A percentile compares a stretch with the other conserved stretches of the same genome.
Conservation (phyloP, 1,284 basidiomycete species). For the Ganoderma sp. region DNA sequence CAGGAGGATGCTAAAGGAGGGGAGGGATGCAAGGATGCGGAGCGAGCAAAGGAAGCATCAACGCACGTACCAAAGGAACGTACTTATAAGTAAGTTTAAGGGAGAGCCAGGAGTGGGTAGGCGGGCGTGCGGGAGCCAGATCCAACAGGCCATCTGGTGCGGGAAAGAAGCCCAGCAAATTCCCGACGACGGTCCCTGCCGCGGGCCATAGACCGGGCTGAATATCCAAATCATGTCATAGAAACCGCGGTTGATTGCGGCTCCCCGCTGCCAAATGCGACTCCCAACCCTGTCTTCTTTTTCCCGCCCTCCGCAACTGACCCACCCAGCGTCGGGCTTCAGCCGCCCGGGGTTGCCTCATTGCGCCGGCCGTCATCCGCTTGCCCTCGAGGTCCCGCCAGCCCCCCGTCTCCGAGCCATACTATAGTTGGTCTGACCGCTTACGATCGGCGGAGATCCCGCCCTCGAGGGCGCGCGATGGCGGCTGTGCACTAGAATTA, state of each 20-base stretch:
- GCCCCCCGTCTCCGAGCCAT: not conserved
- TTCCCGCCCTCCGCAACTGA: not conserved
- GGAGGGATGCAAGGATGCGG: conserved; percentile 14
- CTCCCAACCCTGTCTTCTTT: not conserved
- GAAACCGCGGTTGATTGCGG: conserved; percentile 18
- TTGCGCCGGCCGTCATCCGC: not conserved
- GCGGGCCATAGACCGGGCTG: conserved; percentile 4
- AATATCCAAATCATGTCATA: conserved; percentile 19
- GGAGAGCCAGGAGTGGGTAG: not conserved
- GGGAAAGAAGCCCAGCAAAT: conserved; percentile 7
- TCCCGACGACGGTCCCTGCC: not conserved
- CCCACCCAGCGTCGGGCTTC: not conserved
- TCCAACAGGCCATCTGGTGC: conserved; percentile 7
- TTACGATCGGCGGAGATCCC: conserved; percentile 23
- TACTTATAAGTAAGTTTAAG: conserved; percentile 22
- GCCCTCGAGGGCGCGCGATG: not conserved
- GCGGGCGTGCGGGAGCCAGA: conserved; percentile 1
- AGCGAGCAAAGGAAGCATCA: conserved; percentile 15
- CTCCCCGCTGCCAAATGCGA: conserved; percentile 12
- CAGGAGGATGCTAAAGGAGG: conserved; percentile 5
- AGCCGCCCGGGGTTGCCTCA: not conserved
- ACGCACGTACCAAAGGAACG: conserved; percentile 13
- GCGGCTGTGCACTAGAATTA: conserved; percentile 23
- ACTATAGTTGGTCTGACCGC: not conserved
- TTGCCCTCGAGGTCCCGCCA: not conserved